Evolutionary conservation across 2,329 filamentous ascomycete genomes (phyloP).

Genomic region (Thielaviopsis euricoi): DNA sequence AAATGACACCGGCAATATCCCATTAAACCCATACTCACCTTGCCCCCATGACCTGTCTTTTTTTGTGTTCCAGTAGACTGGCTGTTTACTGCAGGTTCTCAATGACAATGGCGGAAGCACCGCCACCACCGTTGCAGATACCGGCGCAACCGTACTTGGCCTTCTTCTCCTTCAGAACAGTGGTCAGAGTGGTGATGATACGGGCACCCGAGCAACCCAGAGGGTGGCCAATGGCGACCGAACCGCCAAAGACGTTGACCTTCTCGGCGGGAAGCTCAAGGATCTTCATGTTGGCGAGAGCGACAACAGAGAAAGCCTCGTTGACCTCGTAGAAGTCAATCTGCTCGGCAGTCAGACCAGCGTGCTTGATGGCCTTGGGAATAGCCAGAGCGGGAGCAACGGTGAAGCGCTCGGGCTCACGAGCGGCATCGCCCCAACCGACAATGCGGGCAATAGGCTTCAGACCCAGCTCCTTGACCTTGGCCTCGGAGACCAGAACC

Average conservation of each 20-base stretch:
- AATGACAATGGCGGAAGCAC: constrained; percentile 83
- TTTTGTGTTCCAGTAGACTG: constrained; percentile 10
- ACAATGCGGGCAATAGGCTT: constrained; percentile 93
- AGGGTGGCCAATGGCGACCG: constrained; percentile 89
- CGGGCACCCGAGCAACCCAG: constrained; percentile 86
- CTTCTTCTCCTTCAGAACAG: constrained; percentile 78
- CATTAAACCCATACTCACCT: not conserved
- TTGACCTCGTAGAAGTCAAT: constrained; percentile 98
- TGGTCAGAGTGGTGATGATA: constrained; percentile 78
- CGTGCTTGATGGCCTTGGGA: constrained; percentile 93
- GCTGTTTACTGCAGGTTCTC: constrained; percentile 48
- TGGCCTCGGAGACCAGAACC: constrained; percentile 84
- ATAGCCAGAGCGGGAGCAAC: constrained; percentile 85
- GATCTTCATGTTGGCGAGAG: constrained; percentile 90
- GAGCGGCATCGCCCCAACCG: constrained; percentile 89
- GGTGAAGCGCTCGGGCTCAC: constrained; percentile 88
- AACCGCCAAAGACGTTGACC: constrained; percentile 90
- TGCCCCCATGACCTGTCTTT: not conserved
- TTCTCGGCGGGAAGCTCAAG: constrained; percentile 64
- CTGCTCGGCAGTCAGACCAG: constrained; percentile 57
- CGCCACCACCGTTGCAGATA: constrained; percentile 96
- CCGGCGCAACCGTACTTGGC: constrained; percentile 86
- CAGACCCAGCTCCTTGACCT: constrained; percentile 78
- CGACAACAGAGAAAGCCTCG: constrained; percentile 95
- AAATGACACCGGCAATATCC: not conserved